Conservation (phyloP, 257 asterid genomes). For the Nicotiana noctiflora region DNA sequence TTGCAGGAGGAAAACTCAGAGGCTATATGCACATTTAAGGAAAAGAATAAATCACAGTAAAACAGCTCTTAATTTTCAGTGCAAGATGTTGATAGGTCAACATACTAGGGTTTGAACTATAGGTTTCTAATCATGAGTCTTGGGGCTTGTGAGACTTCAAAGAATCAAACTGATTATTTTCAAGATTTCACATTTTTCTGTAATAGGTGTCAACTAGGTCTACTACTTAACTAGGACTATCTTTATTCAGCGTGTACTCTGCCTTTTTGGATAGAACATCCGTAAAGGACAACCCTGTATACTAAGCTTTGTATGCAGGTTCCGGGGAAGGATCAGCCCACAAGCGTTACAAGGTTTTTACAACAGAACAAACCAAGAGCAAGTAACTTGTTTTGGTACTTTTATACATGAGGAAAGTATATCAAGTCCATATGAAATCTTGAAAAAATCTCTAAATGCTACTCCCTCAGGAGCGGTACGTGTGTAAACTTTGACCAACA, state of each 20-base stretch:
- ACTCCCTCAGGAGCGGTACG: no score
- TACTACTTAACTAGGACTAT: not conserved
- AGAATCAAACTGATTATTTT: not conserved
- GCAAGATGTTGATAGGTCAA: slow-evolving; percentile 45
- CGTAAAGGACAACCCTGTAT: no score
- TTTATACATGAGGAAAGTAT: not conserved
- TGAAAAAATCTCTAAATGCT: no score
- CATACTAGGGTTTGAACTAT: slow-evolving; percentile 25
- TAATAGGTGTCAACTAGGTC: not conserved
- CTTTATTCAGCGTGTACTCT: not conserved
- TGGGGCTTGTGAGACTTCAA: slow-evolving; percentile 17
- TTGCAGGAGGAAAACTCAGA: slow-evolving; percentile 3
- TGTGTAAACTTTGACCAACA: no score
- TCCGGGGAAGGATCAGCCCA: no score
- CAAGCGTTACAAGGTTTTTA: no score
- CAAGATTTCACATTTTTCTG: no score
- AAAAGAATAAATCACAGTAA: slow-evolving; percentile 7
- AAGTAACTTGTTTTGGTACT: not conserved
- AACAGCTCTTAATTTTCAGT: slow-evolving; percentile 32
- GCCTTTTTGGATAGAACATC: not conserved
- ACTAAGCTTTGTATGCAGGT: no score
- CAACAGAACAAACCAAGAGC: not conserved
- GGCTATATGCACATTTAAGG: slow-evolving; percentile 6
- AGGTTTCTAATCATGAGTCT: slow-evolving; percentile 27
- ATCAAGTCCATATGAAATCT: no score